phyloP scores from a whole-genome alignment of 2,329 filamentous ascomycete species.

The Venturia aucupariae region DNA sequence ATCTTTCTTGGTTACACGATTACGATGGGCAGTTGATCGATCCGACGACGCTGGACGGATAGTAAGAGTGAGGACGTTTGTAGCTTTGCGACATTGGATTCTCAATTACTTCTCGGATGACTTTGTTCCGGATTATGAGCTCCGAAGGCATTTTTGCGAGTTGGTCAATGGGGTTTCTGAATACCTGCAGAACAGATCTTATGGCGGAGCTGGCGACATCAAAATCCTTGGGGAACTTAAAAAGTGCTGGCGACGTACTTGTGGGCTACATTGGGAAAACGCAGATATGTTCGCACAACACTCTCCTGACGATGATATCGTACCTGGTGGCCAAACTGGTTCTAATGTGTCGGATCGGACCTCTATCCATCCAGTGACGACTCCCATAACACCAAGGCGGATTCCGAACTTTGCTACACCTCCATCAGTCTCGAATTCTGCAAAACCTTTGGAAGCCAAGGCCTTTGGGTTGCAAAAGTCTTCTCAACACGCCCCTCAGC shows the following conservation, averaged over 20 bases:
- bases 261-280: constrained; percentile 79
- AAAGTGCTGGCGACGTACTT: constrained; percentile 92
- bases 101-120: constrained; percentile 97
- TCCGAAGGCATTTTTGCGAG: constrained; percentile 71
- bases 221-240: constrained; percentile 93
- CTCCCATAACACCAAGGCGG: neutral
- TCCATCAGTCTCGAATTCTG: neutral
- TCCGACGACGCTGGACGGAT: constrained; percentile 80
- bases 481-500: constrained; percentile 11
- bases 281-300: constrained; percentile 52
- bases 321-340: constrained; percentile 53
- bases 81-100: constrained; percentile 93
- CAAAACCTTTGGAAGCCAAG: constrained; percentile 6
- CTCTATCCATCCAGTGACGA: neutral
- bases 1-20: constrained; percentile 71
- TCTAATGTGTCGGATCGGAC: neutral
- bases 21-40: constrained; percentile 77
- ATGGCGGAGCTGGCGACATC: constrained; percentile 52
- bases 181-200: constrained; percentile 41
- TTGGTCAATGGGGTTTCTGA: constrained; percentile 59
- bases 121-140: constrained; percentile 65
- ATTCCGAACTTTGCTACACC: neutral
- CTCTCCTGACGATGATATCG: constrained; percentile 56
- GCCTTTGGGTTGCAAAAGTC: neutral
- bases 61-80: constrained; percentile 91